These are phyloP conservation scores for Chrysosporium queenslandicum DNA, from an alignment of 2,329 filamentous ascomycete genomes.

Conservation along the genomic window DNA sequence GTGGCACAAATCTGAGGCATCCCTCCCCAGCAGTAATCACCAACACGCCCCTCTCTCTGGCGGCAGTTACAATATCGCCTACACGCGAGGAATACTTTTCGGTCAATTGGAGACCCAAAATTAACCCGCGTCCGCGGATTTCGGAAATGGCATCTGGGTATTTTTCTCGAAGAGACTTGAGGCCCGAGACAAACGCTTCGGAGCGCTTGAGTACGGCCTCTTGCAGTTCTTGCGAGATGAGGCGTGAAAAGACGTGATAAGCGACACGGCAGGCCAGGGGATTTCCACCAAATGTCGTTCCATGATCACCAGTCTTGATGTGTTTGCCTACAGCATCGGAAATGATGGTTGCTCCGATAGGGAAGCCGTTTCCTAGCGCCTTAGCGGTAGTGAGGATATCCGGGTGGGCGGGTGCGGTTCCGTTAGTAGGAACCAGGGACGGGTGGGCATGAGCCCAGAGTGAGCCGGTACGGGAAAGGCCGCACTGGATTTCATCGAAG, in stretches of 20 bases:
- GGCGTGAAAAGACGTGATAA: slow-evolving; percentile 70
- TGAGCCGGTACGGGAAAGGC: slow-evolving; percentile 71
- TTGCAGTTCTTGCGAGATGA: slow-evolving; percentile 63
- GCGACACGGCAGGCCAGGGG: slow-evolving; percentile 75
- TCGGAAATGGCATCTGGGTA: slow-evolving; percentile 67
- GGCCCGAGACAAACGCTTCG: slow-evolving; percentile 48
- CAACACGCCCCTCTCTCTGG: slow-evolving; percentile 74
- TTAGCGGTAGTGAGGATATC: slow-evolving; percentile 93
- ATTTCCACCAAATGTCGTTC: slow-evolving; percentile 90
- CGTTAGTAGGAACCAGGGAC: slow-evolving; percentile 40
- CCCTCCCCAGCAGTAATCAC: slow-evolving; percentile 91
- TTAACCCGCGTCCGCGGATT: slow-evolving; percentile 71
- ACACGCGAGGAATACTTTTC: slow-evolving; percentile 50
- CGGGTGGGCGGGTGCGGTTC: slow-evolving; percentile 61
- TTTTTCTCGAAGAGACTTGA: slow-evolving; percentile 46
- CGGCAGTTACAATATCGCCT: slow-evolving; percentile 62
- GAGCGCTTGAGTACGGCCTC: slow-evolving; percentile 59
- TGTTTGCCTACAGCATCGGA: slow-evolving; percentile 56
- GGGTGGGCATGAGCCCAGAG: slow-evolving; percentile 80
- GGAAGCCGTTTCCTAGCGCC: slow-evolving; percentile 91
- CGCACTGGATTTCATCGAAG: slow-evolving; percentile 96
- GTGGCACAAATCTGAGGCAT: slow-evolving; percentile 83
- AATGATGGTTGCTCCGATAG: slow-evolving; percentile 73
- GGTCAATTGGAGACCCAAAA: slow-evolving; percentile 74
- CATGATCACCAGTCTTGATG: slow-evolving; percentile 70